Percentiles rank a stretch among this genome's conserved stretches.
phyloP scores from a whole-genome alignment of 805 yeast genomes.

The Wickerhamomyces tratensis region DNA sequence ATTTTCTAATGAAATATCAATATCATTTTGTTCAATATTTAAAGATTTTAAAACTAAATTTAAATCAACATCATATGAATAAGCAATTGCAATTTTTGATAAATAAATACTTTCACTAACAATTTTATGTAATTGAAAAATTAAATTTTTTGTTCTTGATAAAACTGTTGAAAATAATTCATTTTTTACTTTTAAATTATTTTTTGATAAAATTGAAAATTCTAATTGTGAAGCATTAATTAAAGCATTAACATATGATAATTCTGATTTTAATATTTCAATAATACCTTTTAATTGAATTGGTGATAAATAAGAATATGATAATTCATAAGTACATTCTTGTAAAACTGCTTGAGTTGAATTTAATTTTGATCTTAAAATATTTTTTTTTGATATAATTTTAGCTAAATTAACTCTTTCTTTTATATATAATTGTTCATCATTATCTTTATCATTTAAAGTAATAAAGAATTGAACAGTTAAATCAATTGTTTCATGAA shows the following conservation, averaged over 20 bases:
- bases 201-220: constrained; percentile 21
- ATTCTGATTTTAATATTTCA: constrained; percentile 21
- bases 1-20: constrained; percentile 11
- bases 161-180: constrained; percentile 22
- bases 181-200: constrained; percentile 20
- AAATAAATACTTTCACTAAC: constrained; percentile 24
- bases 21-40: constrained; percentile 8
- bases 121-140: constrained; percentile 23
- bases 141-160: constrained; percentile 19
- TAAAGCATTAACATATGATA: constrained; percentile 29
- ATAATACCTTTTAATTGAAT: constrained; percentile 26
- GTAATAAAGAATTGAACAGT: constrained; percentile 30
- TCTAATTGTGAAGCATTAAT: constrained; percentile 40
- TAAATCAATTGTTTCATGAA: constrained; percentile 28
- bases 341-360: constrained; percentile 29
- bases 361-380: constrained; percentile 23
- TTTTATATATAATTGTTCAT: constrained; percentile 8
- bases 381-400: constrained; percentile 23
- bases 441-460: constrained; percentile 8
- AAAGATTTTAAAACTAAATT: constrained; percentile 1
- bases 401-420: constrained; percentile 21
- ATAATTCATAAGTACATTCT: constrained; percentile 39
- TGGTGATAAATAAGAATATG: constrained; percentile 38
- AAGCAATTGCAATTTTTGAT: constrained; percentile 24
- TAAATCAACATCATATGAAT: constrained; percentile 29